Conservation (phyloP, 2,329 filamentous ascomycete species). For the Rhynchosporium secalis region DNA sequence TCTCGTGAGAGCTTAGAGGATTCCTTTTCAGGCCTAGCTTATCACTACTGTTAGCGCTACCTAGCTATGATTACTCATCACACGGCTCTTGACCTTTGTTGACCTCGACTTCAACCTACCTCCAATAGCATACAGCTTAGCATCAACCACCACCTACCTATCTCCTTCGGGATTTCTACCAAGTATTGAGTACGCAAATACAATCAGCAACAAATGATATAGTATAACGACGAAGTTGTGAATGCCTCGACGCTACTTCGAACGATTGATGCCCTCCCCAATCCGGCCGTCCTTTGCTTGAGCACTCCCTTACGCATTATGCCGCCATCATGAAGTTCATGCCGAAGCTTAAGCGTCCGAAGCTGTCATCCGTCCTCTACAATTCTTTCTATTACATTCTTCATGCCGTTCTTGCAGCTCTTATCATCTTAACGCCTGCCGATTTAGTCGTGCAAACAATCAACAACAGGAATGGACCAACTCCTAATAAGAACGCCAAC, state of each 20-base stretch:
- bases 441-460: slow-evolving; percentile 76
- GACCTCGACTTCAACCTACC: neutral
- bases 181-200: slow-evolving; percentile 8
- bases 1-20: too few species aligned
- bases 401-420: slow-evolving; percentile 67
- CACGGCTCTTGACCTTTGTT: neutral
- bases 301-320: slow-evolving; percentile 18
- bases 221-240: too few species aligned
- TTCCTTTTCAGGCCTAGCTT: neutral
- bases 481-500: slow-evolving; percentile 69
- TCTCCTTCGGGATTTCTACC: neutral
- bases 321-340: slow-evolving; percentile 29
- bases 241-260: too few species aligned
- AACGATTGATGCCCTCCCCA: slow-evolving; percentile 1
- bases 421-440: slow-evolving; percentile 77
- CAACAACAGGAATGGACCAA: slow-evolving; percentile 42
- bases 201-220: neutral
- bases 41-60: too few species aligned
- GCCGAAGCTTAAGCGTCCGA: slow-evolving; percentile 17
- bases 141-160: slow-evolving; percentile 2
- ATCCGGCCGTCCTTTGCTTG: neutral
- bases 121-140: slow-evolving; percentile 5
- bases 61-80: slow-evolving; percentile 2
- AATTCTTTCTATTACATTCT: slow-evolving; percentile 74
- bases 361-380: slow-evolving; percentile 77